These are phyloP conservation scores for Ochetophila trinervis DNA, from an alignment of 306 rosid genomes.

Conservation along the genomic window DNA sequence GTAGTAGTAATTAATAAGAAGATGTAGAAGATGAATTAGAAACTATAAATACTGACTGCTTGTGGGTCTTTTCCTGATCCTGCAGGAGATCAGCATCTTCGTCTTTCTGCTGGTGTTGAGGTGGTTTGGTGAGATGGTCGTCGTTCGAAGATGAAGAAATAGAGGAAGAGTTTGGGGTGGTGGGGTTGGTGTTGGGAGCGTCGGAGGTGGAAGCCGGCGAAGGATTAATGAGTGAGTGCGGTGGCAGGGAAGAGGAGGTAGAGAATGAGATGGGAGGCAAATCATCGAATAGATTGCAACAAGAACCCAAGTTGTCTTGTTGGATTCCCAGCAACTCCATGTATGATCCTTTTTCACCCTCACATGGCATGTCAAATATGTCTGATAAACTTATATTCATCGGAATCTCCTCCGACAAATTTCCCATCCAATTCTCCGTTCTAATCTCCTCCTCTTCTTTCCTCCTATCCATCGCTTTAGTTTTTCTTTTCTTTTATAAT, in stretches of 20 bases:
- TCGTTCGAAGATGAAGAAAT: constrained; percentile 70
- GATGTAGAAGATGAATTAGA: too few relatives aligned
- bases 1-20: too few relatives aligned
- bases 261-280: too few relatives aligned
- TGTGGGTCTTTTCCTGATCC: constrained; percentile 54
- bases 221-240: constrained; percentile 15
- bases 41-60: constrained; percentile 47
- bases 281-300: constrained; percentile 4
- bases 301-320: constrained; percentile 15
- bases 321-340: constrained; percentile 38
- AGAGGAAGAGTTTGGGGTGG: constrained; percentile 62
- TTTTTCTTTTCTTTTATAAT: too few relatives aligned
- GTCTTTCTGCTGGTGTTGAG: constrained; percentile 13
- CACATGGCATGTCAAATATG: constrained; percentile 52
- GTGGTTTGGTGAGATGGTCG: constrained; percentile 21
- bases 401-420: constrained; percentile 56
- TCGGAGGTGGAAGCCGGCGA: constrained; percentile 40
- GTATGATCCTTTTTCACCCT: constrained; percentile 25
- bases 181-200: constrained; percentile 58
- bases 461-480: constrained; percentile 67
- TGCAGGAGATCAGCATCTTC: constrained; percentile 32
- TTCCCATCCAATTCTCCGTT: constrained; percentile 30
- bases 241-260: too few relatives aligned
- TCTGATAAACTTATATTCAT: constrained; percentile 28
- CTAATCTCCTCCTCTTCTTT: constrained; percentile 24